These are phyloP conservation scores for Coemansia reversa DNA, from an alignment of 192 early-diverging fungal species.

Conservation along the genomic window DNA sequence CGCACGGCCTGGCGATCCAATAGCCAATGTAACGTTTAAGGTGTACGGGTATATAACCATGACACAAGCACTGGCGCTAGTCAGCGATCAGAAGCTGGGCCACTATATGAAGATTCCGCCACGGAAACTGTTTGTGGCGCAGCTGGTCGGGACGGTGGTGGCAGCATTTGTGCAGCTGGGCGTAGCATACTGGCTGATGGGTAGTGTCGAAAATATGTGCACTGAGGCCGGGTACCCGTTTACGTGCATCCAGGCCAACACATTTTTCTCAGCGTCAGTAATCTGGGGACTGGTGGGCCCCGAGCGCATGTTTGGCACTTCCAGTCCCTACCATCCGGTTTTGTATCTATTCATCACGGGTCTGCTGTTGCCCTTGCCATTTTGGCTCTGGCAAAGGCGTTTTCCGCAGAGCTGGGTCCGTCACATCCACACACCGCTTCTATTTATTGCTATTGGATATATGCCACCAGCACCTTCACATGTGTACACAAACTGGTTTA, in stretches of 20 bases:
- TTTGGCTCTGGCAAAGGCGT: constrained; percentile 61
- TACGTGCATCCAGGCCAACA: constrained; percentile 60
- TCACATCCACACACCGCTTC: constrained; percentile 67
- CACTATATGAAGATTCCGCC: constrained; percentile 86
- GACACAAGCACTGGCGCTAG: constrained; percentile 69
- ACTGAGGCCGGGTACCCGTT: constrained; percentile 61
- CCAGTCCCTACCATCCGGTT: constrained; percentile 55
- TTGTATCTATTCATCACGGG: constrained; percentile 63
- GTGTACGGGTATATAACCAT: constrained; percentile 77
- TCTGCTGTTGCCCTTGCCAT: constrained; percentile 66
- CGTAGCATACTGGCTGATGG: constrained; percentile 68
- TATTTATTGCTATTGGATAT: constrained; percentile 61
- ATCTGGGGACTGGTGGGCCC: constrained; percentile 84
- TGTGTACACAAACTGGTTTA: constrained; percentile 53
- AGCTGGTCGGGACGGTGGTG: constrained; percentile 71
- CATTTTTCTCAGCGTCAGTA: constrained; percentile 70
- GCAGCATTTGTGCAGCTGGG: constrained; percentile 69
- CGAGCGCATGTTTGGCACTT: constrained; percentile 62
- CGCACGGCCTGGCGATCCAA: constrained; percentile 69
- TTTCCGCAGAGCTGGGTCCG: constrained; percentile 66
- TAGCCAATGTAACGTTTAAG: constrained; percentile 85
- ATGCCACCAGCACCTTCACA: constrained; percentile 64
- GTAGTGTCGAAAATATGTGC: constrained; percentile 58
- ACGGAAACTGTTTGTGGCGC: constrained; percentile 73
- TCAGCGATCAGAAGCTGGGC: constrained; percentile 69